phyloP scores from a whole-genome alignment of 2,329 filamentous ascomycete genomes.

The Diplodia scrobiculata region DNA sequence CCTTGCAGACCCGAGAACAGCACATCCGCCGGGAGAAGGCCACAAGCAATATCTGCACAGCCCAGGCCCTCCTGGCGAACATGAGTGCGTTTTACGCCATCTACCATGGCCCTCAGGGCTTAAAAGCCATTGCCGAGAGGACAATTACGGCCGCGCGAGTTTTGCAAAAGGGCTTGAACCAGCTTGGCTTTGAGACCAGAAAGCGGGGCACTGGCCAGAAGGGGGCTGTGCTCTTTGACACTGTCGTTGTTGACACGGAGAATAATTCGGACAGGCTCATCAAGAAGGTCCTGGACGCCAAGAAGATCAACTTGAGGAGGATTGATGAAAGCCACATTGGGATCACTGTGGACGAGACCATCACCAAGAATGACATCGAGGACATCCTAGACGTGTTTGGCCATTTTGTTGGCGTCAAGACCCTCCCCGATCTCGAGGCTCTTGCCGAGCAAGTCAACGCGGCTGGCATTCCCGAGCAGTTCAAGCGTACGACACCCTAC shows the following conservation, averaged over 20 bases:
- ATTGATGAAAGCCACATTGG: slow-evolving; percentile 64
- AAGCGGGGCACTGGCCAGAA: slow-evolving; percentile 60
- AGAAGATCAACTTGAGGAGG: slow-evolving; percentile 64
- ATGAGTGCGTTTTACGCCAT: slow-evolving; percentile 95
- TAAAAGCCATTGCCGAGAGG: slow-evolving; percentile 80
- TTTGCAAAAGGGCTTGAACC: slow-evolving; percentile 65
- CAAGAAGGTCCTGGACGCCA: slow-evolving; percentile 54
- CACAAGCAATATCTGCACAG: slow-evolving; percentile 96
- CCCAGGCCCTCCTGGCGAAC: slow-evolving; percentile 89
- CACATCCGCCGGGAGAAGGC: slow-evolving; percentile 96
- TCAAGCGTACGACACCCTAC: slow-evolving; percentile 73
- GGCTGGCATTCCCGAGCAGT: slow-evolving; percentile 53
- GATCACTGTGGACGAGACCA: slow-evolving; percentile 78
- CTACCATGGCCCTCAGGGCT: slow-evolving; percentile 83
- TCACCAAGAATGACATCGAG: slow-evolving; percentile 58
- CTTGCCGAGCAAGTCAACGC: slow-evolving; percentile 25
- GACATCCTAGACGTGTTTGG: slow-evolving; percentile 62
- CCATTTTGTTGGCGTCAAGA: slow-evolving; percentile 48
- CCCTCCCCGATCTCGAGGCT: slow-evolving; percentile 45
- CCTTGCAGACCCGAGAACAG: slow-evolving; percentile 90
- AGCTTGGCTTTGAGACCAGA: slow-evolving; percentile 65
- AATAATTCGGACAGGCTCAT: slow-evolving; percentile 57
- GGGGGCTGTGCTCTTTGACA: slow-evolving; percentile 72
- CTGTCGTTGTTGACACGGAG: slow-evolving; percentile 64
- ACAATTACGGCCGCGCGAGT: slow-evolving; percentile 71